These are phyloP conservation scores for Stachybotrys chartarum DNA, from an alignment of 2,329 filamentous ascomycete genomes.

Conservation along the genomic window DNA sequence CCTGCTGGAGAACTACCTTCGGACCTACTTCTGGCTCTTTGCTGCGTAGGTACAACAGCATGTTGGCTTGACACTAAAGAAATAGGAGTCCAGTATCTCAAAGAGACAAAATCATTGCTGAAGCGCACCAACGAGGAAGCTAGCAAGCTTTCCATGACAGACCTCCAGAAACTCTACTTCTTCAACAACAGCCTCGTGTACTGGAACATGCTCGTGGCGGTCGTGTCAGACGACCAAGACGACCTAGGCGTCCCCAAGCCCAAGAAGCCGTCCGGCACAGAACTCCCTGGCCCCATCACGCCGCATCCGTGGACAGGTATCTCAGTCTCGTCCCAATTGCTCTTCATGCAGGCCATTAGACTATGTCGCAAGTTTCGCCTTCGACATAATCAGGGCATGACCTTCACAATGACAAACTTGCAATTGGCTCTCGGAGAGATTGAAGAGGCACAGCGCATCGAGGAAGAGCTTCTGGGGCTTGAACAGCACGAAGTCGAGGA, in stretches of 20 bases:
- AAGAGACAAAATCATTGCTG: conserved; percentile 17
- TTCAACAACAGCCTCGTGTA: conserved; percentile 32
- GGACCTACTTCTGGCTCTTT: conserved; percentile 27
- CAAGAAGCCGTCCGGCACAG: conserved; percentile 4
- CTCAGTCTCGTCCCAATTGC: conserved; percentile 20
- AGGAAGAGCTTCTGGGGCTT: conserved; percentile 24
- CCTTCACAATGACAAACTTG: background rate
- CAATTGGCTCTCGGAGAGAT: conserved; percentile 17
- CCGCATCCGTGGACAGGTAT: conserved; percentile 32
- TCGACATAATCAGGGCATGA: conserved; percentile 1
- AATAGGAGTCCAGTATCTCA: conserved; percentile 24
- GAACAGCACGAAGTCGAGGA: conserved; percentile 14
- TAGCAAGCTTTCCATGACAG: conserved; percentile 5
- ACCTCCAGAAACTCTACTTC: conserved; percentile 23
- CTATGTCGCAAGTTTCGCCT: conserved; percentile 27
- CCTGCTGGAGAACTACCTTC: conserved; percentile 18
- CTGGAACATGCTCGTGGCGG: conserved; percentile 30
- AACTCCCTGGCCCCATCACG: conserved; percentile 5
- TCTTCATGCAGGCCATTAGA: conserved; percentile 26
- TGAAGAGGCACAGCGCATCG: conserved; percentile 24
- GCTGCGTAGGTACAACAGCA: conserved; percentile 31
- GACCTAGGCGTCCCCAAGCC: conserved; percentile 5
- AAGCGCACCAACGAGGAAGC: conserved; percentile 15
- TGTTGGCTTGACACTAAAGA: conserved; percentile 30
- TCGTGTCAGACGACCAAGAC: conserved; percentile 22